These are phyloP conservation scores for Carpinus fangiana DNA, from an alignment of 306 rosid genomes.

Conservation along the genomic window DNA sequence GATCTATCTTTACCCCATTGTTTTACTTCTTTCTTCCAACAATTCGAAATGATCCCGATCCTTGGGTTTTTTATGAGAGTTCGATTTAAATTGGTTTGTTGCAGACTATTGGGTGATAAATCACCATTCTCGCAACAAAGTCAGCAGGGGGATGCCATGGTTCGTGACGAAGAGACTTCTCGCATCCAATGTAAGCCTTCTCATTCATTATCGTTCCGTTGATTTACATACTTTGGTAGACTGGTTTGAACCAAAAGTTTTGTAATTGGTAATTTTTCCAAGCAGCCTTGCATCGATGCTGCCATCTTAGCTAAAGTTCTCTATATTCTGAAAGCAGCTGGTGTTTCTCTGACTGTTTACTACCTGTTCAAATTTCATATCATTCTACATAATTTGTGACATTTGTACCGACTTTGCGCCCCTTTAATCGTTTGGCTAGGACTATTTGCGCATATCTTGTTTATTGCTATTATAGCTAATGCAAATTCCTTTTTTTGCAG, in stretches of 20 bases:
- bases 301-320: neutral
- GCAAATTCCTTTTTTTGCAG: constrained; percentile 40
- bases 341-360: neutral
- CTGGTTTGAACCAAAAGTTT: neutral
- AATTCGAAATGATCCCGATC: neutral
- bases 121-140: constrained; percentile 89
- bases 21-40: neutral
- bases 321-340: neutral
- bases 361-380: no score
- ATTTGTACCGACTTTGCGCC: neutral
- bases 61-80: neutral
- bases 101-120: constrained; percentile 79
- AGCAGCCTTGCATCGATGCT: neutral
- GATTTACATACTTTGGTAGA: constrained; percentile 1
- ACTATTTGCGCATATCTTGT: constrained; percentile 14
- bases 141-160: constrained; percentile 75
- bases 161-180: constrained; percentile 88
- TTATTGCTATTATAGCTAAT: constrained; percentile 5
- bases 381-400: no score
- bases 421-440: constrained; percentile 8
- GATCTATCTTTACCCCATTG: neutral
- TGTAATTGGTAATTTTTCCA: neutral
- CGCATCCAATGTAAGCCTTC: constrained; percentile 71
- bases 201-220: neutral
- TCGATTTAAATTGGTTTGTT: neutral